Conservation (phyloP, 2,329 filamentous ascomycete species). For the Penicillium sp. region DNA sequence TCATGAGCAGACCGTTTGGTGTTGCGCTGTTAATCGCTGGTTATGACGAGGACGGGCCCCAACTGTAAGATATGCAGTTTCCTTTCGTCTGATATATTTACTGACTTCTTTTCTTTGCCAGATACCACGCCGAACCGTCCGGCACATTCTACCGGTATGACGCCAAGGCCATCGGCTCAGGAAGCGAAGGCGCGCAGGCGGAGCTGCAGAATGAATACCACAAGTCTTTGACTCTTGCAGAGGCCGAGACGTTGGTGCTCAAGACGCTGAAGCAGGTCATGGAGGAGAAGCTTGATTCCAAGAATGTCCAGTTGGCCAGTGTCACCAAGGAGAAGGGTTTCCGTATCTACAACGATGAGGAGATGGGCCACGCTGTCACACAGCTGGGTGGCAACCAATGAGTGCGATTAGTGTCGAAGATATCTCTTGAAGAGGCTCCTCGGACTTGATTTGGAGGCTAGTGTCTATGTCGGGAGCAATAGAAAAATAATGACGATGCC, state of each 20-base stretch:
- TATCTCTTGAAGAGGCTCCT: conserved; percentile 14
- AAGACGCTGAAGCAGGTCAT: conserved; percentile 99
- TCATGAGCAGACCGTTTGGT: conserved; percentile 97
- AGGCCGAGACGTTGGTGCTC: conserved; percentile 91
- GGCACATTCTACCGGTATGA: conserved; percentile 99
- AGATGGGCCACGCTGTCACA: conserved; percentile 91
- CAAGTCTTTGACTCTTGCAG: conserved; percentile 88
- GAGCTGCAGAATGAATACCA: conserved; percentile 99
- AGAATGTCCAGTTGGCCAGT: conserved; percentile 97
- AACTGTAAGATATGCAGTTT: conserved; percentile 59
- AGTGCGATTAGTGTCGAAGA: conserved; percentile 19
- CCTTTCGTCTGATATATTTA: not conserved
- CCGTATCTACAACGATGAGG: conserved; percentile 96
- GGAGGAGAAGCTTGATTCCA: conserved; percentile 98
- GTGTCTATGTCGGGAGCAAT: conserved; percentile 25
- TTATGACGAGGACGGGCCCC: conserved; percentile 94
- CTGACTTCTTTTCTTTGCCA: conserved; percentile 32
- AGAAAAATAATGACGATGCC: conserved; percentile 32
- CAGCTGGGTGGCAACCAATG: conserved; percentile 54
- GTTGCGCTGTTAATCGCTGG: conserved; percentile 95
- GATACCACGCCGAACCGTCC: conserved; percentile 95
- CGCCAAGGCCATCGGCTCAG: conserved; percentile 96
- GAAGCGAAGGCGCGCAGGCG: conserved; percentile 94
- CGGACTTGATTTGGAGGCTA: conserved; percentile 15
- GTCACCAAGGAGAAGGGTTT: conserved; percentile 98